Evolutionary conservation across 345 rosid genomes (phyloP), one percentile per base, ranked within the genome.

Genomic region (Clausena lansium): DNA sequence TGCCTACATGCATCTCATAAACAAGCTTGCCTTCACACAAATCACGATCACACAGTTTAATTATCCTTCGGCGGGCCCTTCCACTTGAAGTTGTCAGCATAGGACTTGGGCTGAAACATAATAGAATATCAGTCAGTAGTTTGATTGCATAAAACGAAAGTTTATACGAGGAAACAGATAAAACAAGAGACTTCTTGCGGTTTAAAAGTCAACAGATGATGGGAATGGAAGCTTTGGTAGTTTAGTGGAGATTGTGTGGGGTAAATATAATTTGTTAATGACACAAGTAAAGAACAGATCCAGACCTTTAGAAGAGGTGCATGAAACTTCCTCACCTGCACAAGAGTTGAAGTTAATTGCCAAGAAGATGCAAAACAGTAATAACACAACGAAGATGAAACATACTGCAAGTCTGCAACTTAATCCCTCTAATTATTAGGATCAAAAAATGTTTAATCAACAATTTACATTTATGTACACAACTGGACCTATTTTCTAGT

Each of bases 71-170:
- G 87, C 0, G 88, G 86, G 73, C 97, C 94, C 87, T 91, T 94
- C 97, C 97, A 93, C 80, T 88, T 93, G 90, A 93, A 93, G 91
- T 94, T 94, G 79, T 91, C 97, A n/a, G 95, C 93, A 85, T 91
- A 93, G 1, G 94, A 86, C 86, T 94, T 91, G 0, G 85, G 84
- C 98, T 91, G 92, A 39, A 76, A 13, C 17, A 58, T 28, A 45
- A 52, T 27, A 45, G n/a, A 57, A 64, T 45, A 5, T 10, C 50
- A 33, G 52, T 75, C 20, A 64, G 14, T 74, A 6, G 36, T 10
- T 4, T 45, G 36, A 59, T 60, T 9, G 36, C 17, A 13, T 45
- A 45, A 45, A 45, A 45, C 17, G 50, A 45, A 11, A 45, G 15
- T 13, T 13, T 13, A 13, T 14, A 45, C 5, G n/a, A n/a, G n/a